Base-by-base conservation (phyloP, 352 stramenopile species). In the Phytophthora colocasiae region DNA sequence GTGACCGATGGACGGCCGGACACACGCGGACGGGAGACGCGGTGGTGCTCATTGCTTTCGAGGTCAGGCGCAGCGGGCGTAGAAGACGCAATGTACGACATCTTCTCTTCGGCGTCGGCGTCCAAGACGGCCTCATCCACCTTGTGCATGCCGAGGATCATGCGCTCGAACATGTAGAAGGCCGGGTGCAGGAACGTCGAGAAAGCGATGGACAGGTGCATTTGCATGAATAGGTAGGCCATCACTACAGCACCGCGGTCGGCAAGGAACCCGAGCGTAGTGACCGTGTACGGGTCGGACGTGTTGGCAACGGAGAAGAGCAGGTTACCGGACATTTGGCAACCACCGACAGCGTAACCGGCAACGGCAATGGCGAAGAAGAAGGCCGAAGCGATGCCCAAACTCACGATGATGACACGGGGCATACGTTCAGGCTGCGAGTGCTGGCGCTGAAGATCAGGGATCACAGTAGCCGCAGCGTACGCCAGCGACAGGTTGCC, bases 401-500 rank as follows among this genome's bases (percentile, higher is more conserved):
- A 47, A 39, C 66, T 74, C 11, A 70, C 53, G 0, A 71, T 56
- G 39, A 74, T 74, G 44, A 74, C 60, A 41, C 66, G 66, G 1
- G 66, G 66, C 66, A 74, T 74, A 12, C 61, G 66, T 17, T 74
- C 60, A 11, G 66, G 66, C 38, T 70, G 60, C 38, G 66, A 70
- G 31, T 74, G 66, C 17, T 71, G 49, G 10, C 66, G 66, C 29
- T 74, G 66, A 4, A 74, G 54, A 26, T 67, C 66, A 1, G 66
- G 66, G 22, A 74, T 66, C 1, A 74, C 66, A 8, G 46, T 74
- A 14, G 66, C 66, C 1, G 66, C 66, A 27, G 66, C 66, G 49
- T 74, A 74, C 6, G 66, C 66, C 26, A 73, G 65, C 46, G 65
- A 73, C 9, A 73, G 39, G 46, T 73, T 73, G 17, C 65, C 65